A percentile compares a stretch with the other conserved stretches of the same genome.
Evolutionary conservation across 2,329 filamentous ascomycete genomes (phyloP).

Genomic region (Penicillium sp.): DNA sequence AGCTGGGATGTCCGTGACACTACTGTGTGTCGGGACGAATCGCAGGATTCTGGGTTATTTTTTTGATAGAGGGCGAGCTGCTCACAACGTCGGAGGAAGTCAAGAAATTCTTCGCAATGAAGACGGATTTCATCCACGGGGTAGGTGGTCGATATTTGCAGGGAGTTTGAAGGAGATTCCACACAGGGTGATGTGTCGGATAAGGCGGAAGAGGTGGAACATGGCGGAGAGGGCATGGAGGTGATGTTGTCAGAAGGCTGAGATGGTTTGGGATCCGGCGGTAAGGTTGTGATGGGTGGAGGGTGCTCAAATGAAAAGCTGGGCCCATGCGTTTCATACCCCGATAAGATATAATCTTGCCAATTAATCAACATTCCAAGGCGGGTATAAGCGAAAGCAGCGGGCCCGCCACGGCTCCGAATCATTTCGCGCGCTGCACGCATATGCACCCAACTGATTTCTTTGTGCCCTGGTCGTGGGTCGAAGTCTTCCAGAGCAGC

Average conservation of each 20-base stretch:
- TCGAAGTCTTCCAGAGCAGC: constrained; percentile 44
- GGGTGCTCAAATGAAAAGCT: constrained; percentile 36
- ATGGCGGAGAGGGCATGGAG: constrained; percentile 25
- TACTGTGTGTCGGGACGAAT: constrained; percentile 25
- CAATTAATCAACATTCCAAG: constrained; percentile 45
- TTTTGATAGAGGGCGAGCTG: constrained; percentile 34
- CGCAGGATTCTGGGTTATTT: constrained; percentile 15
- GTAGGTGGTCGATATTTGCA: constrained; percentile 2
- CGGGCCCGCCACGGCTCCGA: constrained; percentile 37
- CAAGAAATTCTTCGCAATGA: constrained; percentile 41
- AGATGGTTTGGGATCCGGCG: constrained; percentile 13
- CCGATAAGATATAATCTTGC: constrained; percentile 44
- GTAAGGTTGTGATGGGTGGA: not conserved
- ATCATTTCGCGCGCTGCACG: constrained; percentile 41
- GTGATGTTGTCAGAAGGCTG: constrained; percentile 1
- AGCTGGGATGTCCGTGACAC: constrained; percentile 35
- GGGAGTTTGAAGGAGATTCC: not conserved
- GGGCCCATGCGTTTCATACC: constrained; percentile 36
- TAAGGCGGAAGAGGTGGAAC: constrained; percentile 15
- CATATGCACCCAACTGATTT: constrained; percentile 44
- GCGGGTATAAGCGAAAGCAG: constrained; percentile 37
- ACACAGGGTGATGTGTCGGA: constrained; percentile 12
- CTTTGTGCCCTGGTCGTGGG: constrained; percentile 38
- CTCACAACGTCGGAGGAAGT: constrained; percentile 41
- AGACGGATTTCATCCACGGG: constrained; percentile 33